Percentiles rank a stretch among this genome's conserved stretches.
These are phyloP conservation scores for Lepidopterella palustris DNA, from an alignment of 495 filamentous ascomycete genomes.

Conservation along the genomic window DNA sequence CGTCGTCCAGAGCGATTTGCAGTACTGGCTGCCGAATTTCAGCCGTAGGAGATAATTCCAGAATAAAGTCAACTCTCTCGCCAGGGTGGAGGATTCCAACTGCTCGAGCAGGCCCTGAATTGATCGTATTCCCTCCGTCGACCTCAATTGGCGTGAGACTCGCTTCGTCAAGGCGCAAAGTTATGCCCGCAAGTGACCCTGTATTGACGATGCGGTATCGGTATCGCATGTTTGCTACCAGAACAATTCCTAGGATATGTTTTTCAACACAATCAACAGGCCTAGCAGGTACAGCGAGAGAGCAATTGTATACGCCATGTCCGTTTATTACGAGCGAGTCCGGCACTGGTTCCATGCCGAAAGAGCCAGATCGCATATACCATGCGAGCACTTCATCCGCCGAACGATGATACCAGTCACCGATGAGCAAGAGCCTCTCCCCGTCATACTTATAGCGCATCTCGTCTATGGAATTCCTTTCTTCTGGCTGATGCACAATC, in stretches of 20 bases:
- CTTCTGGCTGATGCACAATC: constrained; percentile 20
- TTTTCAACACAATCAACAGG: constrained; percentile 28
- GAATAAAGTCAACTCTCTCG: constrained; percentile 45
- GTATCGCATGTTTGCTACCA: background rate
- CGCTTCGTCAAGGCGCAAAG: constrained; percentile 34
- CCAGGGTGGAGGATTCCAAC: constrained; percentile 46
- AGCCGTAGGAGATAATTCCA: constrained; percentile 15
- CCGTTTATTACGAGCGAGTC: constrained; percentile 50
- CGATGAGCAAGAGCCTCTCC: constrained; percentile 45
- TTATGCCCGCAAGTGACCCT: constrained; percentile 40
- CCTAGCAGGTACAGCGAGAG: constrained; percentile 42
- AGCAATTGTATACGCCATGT: constrained; percentile 44
- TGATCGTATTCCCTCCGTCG: constrained; percentile 41
- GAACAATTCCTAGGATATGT: background rate
- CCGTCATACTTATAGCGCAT: constrained; percentile 25
- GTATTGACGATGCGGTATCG: constrained; percentile 23
- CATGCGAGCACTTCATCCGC: constrained; percentile 39
- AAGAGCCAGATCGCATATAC: constrained; percentile 42
- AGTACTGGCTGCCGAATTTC: background rate
- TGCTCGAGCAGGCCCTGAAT: constrained; percentile 26
- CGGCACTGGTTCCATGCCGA: constrained; percentile 50
- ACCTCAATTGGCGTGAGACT: constrained; percentile 37
- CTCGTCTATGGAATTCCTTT: background rate
- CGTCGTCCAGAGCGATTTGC: constrained; percentile 41
- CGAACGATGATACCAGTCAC: constrained; percentile 49